Conservation (phyloP, 1,139 yeast genomes). For the Zygoascus meyerae region DNA sequence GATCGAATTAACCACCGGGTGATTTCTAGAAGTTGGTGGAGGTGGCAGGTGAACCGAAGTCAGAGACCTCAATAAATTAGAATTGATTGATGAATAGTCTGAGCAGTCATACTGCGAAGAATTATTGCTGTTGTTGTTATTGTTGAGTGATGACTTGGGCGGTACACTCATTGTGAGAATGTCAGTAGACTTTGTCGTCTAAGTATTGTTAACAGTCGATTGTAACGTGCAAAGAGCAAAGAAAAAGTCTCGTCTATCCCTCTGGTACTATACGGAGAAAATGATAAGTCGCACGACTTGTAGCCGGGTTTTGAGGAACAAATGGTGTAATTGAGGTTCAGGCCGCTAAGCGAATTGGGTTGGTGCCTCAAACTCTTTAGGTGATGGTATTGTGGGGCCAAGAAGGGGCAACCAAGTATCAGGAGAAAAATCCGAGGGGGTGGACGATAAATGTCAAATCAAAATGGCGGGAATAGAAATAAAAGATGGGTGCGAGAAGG, state of each 20-base stretch:
- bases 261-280: no score
- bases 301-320: no score
- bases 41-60: constrained; percentile 43
- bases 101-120: constrained; percentile 6
- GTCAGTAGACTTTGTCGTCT: not conserved
- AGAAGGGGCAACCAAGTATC: no score
- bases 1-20: constrained; percentile 3
- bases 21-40: constrained; percentile 35
- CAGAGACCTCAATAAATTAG: constrained; percentile 39
- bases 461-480: no score
- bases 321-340: no score
- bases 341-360: no score
- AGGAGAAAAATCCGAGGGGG: no score
- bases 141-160: constrained; percentile 4
- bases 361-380: no score
- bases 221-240: not conserved
- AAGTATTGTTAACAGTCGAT: not conserved
- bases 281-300: no score
- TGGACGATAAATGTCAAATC: no score
- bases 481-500: no score
- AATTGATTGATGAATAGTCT: constrained; percentile 28
- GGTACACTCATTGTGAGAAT: constrained; percentile 3
- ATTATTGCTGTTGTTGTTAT: constrained; percentile 2
- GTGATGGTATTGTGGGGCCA: no score
- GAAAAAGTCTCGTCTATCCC: not conserved